These are phyloP conservation scores for Cyclanthera cordifolia DNA, from an alignment of 306 rosid genomes.

Conservation along the genomic window DNA sequence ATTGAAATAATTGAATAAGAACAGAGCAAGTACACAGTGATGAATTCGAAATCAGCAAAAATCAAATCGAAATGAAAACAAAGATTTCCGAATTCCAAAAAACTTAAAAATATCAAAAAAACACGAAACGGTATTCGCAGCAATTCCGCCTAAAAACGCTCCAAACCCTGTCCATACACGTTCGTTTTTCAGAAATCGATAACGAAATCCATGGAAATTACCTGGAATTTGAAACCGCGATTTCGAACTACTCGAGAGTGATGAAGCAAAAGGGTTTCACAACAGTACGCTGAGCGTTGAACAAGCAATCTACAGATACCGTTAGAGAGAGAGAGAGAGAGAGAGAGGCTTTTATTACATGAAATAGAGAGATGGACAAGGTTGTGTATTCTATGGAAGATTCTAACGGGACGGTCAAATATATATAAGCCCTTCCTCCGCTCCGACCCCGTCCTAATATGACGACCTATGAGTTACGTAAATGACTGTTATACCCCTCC, in stretches of 20 bases:
- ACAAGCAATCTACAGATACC: background rate
- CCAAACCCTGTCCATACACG: background rate
- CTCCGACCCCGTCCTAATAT: background rate
- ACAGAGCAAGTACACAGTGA: background rate
- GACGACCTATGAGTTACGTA: background rate
- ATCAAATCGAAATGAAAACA: background rate
- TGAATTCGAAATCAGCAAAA: background rate
- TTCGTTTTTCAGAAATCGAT: background rate
- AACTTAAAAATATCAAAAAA: background rate
- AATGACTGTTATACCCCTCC: background rate
- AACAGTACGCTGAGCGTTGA: background rate
- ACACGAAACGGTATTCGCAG: background rate
- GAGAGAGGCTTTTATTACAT: background rate
- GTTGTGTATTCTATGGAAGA: background rate
- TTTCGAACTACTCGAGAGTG: background rate
- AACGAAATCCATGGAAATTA: background rate
- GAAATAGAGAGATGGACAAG: background rate
- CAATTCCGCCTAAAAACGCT: background rate
- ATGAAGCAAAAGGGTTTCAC: background rate
- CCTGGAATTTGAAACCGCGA: background rate
- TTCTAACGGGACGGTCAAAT: background rate
- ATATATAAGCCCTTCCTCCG: background rate
- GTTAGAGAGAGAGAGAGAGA: background rate
- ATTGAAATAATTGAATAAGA: background rate
- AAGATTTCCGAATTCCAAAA: background rate